Evolutionary conservation across 768 basidiomycete genomes (phyloP), one percentile per base, ranked within the genome.

Genomic region (Epithele typhae): DNA sequence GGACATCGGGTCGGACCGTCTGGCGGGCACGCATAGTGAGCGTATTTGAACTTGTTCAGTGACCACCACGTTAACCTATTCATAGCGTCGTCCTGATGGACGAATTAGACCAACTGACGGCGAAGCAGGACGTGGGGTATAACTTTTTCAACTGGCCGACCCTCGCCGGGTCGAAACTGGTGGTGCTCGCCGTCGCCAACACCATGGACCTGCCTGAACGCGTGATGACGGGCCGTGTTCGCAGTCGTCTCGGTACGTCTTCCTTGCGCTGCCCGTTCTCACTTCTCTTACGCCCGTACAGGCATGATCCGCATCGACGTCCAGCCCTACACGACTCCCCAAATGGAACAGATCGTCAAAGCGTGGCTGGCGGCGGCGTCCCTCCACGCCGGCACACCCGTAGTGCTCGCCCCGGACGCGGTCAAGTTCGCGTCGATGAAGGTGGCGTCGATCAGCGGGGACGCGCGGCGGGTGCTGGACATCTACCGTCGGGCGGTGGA

Each of bases 101-200:
- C 63, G 96, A 99, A 67, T 76, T 99, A 4, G 96, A 99, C 66
- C 96, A 98, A 64, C 76, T 99, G 23, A 98, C 95, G 1, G 73
- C 87, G 15, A 96, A 96, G 62, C 95, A 99, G 64, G 95, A 99
- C 48, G 95, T 99, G 9, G 88, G 98, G 18, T 99, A 99, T 68
- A 97, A 97, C 60, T 98, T 99, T 68, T 98, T 98, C 76, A 98
- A 99, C 63, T 99, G 96, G 95, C 96, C 96, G 2, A 95, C 93
- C 3, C 72, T 96, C 42, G 75, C 78, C 0, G 83, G 82, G n/a
- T n/a, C 92, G 48, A 90, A 88, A 63, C 77, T 99, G 5, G 83
- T 97, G 42, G 96, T 99, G 2, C 79, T 99, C 41, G 95, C 96
- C 0, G 93, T 99, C 1, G 96, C 96, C 6, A 99, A 98, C 62